phyloP scores from a whole-genome alignment of 2,329 filamentous ascomycete genomes.

The Colletotrichum echinochloae region DNA sequence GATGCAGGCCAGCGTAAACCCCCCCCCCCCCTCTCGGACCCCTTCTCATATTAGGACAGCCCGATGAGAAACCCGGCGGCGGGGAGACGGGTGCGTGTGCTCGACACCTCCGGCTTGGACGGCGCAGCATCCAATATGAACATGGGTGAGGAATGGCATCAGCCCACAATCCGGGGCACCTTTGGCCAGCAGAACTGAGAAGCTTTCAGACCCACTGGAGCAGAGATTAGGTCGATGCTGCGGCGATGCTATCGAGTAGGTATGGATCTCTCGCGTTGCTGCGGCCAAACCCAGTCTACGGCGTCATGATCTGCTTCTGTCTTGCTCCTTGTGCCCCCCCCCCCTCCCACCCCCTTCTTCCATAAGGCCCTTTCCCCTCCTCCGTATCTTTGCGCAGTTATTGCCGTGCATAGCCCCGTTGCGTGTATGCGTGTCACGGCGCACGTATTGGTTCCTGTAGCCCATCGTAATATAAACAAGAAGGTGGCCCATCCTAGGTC shows the following conservation, averaged over 20 bases:
- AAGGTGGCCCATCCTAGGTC: conserved; percentile 6
- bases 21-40: no score
- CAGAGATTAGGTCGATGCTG: conserved; percentile 28
- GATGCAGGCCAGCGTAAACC: background rate
- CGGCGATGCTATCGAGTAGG: conserved; percentile 27
- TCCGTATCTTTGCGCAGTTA: background rate
- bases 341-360: no score
- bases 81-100: background rate
- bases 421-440: conserved; percentile 7
- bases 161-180: conserved; percentile 13
- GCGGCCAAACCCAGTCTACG: conserved; percentile 10
- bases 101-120: background rate
- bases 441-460: conserved; percentile 12
- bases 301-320: conserved; percentile 12
- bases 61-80: background rate
- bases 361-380: background rate
- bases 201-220: conserved; percentile 27
- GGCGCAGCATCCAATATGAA: conserved; percentile 12
- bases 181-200: conserved; percentile 22
- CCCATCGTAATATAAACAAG: conserved; percentile 32
- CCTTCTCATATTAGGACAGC: background rate
- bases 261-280: conserved; percentile 19
- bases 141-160: conserved; percentile 1
- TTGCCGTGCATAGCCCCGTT: conserved; percentile 15
- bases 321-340: conserved; percentile 9